A percentile compares a stretch with the other conserved stretches of the same genome.
Conservation (phyloP, 352 stramenopile species). For the Globisporangium orthogonon region DNA sequence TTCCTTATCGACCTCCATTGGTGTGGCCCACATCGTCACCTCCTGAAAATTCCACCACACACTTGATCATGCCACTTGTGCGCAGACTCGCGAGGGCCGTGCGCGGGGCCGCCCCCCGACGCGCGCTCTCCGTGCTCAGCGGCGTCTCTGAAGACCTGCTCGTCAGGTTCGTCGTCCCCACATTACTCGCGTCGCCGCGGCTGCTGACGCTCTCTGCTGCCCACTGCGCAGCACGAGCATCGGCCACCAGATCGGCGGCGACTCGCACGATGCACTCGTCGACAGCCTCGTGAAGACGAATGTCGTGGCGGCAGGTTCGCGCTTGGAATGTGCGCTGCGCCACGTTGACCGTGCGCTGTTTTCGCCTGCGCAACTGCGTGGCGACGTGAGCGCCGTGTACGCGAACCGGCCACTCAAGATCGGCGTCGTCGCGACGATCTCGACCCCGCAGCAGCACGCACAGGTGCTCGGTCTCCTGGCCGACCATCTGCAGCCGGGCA, state of each 20-base stretch:
- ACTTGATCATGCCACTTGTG: not conserved
- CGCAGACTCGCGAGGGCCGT: too few species aligned
- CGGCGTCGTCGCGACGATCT: conserved; percentile 75
- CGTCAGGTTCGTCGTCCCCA: conserved; percentile 28
- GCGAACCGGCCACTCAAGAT: conserved; percentile 76
- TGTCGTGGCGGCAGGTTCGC: conserved; percentile 43
- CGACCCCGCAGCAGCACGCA: conserved; percentile 80
- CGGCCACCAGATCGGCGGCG: conserved; percentile 71
- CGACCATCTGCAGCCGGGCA: conserved; percentile 54
- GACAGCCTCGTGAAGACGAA: conserved; percentile 75
- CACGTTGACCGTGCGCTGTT: conserved; percentile 65
- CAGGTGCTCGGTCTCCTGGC: conserved; percentile 68
- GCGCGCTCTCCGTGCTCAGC: conserved; percentile 49
- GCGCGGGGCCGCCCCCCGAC: not conserved
- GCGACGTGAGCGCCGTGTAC: conserved; percentile 34
- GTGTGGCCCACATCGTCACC: too few species aligned
- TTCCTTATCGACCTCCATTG: too few species aligned
- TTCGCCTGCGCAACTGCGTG: conserved; percentile 22
- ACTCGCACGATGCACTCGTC: conserved; percentile 58
- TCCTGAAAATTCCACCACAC: too few species aligned
- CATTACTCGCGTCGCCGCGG: not conserved
- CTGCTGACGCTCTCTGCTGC: not conserved
- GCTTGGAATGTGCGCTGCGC: conserved; percentile 57
- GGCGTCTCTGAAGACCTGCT: conserved; percentile 77
- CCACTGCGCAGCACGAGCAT: conserved; percentile 57